phyloP scores from a whole-genome alignment of 139 green algal species.

The Haematococcus lacustris region DNA sequence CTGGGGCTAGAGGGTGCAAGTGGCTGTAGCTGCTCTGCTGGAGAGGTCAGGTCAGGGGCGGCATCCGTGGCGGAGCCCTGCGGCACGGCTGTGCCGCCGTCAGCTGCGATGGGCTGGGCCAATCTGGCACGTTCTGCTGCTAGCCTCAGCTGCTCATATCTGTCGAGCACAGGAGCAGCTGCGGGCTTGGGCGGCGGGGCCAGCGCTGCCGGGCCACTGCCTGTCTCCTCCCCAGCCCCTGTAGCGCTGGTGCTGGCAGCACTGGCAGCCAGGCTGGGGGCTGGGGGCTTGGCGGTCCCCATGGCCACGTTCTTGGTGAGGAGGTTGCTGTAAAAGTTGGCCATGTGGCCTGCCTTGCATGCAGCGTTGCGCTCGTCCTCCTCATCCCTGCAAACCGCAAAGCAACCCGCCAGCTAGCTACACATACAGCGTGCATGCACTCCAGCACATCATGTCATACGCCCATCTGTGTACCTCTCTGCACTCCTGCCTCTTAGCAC shows the following conservation, averaged over 20 bases:
- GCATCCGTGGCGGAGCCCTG: too few species aligned
- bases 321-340: slow-evolving; percentile 87
- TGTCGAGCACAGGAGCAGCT: slow-evolving; percentile 17
- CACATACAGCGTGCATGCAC: not conserved
- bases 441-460: not conserved
- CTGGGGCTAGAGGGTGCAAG: too few species aligned
- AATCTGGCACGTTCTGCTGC: slow-evolving; percentile 29
- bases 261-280: not conserved
- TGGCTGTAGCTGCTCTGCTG: too few species aligned
- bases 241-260: too few species aligned
- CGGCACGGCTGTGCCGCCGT: too few species aligned
- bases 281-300: slow-evolving; percentile 16
- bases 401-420: not conserved
- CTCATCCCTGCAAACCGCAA: slow-evolving; percentile 35
- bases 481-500: not conserved
- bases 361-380: slow-evolving; percentile 59
- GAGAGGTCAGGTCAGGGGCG: too few species aligned
- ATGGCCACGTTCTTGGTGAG: slow-evolving; percentile 71
- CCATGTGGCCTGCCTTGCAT: slow-evolving; percentile 74
- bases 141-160: slow-evolving; percentile 25
- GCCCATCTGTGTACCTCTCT: not conserved
- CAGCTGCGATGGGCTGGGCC: too few species aligned
- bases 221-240: too few species aligned
- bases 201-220: not conserved
- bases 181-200: slow-evolving; percentile 5